A percentile compares a stretch with the other conserved stretches of the same genome.
Evolutionary conservation across 1,284 basidiomycete genomes (phyloP).

Genomic region (Tranzscheliella williamsii): DNA sequence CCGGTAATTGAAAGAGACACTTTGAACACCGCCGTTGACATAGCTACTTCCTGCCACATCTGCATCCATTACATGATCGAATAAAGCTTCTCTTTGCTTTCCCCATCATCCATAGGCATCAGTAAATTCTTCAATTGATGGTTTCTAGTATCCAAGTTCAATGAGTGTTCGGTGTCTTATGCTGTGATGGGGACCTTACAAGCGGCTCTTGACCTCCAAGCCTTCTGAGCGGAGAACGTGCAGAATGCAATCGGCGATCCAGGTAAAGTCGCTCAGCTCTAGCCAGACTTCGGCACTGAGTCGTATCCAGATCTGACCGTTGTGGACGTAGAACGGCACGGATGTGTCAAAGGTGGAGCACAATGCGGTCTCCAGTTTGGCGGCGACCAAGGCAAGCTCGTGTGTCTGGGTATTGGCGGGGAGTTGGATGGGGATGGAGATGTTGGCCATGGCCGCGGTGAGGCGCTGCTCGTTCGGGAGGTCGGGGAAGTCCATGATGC

Average conservation of each 20-base stretch:
- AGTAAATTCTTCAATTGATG: too few relatives aligned
- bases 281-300: constrained; percentile 45
- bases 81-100: too few relatives aligned
- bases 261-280: constrained; percentile 36
- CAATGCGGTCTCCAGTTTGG: constrained; percentile 8
- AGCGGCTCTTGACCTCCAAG: neutral
- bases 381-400: constrained; percentile 6
- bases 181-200: too few relatives aligned
- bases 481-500: constrained; percentile 4
- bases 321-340: constrained; percentile 29
- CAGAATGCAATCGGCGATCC: constrained; percentile 15
- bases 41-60: too few relatives aligned
- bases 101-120: too few relatives aligned
- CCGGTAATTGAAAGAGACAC: constrained; percentile 10
- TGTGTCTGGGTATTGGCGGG: neutral
- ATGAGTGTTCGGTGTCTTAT: too few relatives aligned
- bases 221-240: neutral
- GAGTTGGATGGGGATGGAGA: constrained; percentile 18
- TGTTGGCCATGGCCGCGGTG: constrained; percentile 39
- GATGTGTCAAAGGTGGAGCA: constrained; percentile 16
- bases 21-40: too few relatives aligned
- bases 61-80: too few relatives aligned
- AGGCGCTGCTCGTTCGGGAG: constrained; percentile 1
- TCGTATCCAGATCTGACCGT: constrained; percentile 38
- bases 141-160: too few relatives aligned